Conservation (phyloP, 805 yeast genomes). For the Millerozyma acaciae region DNA sequence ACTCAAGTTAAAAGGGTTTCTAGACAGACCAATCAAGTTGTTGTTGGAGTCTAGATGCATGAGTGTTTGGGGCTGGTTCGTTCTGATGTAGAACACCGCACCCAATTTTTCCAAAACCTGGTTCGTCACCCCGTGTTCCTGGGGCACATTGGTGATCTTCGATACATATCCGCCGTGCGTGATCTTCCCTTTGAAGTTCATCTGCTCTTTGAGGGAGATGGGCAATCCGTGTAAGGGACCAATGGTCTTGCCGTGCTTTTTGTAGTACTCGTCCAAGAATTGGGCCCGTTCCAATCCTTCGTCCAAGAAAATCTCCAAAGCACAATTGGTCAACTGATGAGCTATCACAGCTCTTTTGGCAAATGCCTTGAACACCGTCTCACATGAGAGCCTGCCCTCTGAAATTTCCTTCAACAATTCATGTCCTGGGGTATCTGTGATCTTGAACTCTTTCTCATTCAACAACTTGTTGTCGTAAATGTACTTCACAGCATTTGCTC, state of each 20-base stretch:
- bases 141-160: constrained; percentile 24
- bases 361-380: constrained; percentile 38
- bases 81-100: constrained; percentile 43
- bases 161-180: constrained; percentile 42
- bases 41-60: constrained; percentile 43
- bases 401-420: constrained; percentile 27
- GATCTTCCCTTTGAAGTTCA: constrained; percentile 28
- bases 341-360: constrained; percentile 40
- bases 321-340: constrained; percentile 44
- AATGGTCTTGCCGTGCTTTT: constrained; percentile 42
- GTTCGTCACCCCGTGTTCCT: constrained; percentile 26
- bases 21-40: constrained; percentile 35
- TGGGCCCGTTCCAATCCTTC: constrained; percentile 57
- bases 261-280: constrained; percentile 48
- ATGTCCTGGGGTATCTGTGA: constrained; percentile 34
- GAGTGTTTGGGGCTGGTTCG: constrained; percentile 42
- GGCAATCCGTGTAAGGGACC: constrained; percentile 72
- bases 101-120: constrained; percentile 36
- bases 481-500: constrained; percentile 36
- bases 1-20: constrained; percentile 34
- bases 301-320: constrained; percentile 46
- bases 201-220: constrained; percentile 54
- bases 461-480: constrained; percentile 32
- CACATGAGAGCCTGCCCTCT: constrained; percentile 30
- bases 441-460: constrained; percentile 29